Conservation (phyloP, 148 eudicot genomes). For the Suaeda aralocaspica region DNA sequence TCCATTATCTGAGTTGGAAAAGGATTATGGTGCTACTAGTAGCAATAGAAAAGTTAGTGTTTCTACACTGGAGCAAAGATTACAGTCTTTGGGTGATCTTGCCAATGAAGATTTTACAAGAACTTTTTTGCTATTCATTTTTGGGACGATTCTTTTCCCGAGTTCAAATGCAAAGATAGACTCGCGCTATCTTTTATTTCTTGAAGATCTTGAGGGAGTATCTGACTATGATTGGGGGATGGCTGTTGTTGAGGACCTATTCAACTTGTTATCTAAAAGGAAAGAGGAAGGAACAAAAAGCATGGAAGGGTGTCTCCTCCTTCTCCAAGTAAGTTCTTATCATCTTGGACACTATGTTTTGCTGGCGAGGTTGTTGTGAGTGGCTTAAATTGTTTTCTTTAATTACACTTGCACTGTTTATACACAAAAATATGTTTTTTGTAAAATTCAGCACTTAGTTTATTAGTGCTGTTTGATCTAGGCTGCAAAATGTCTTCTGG, state of each 20-base stretch:
- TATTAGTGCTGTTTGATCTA: not conserved
- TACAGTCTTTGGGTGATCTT: conserved; percentile 41
- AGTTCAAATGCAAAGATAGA: conserved; percentile 52
- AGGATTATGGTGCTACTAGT: conserved; percentile 47
- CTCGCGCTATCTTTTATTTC: conserved; percentile 50
- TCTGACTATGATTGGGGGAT: conserved; percentile 54
- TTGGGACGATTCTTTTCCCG: conserved; percentile 56
- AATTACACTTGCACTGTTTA: not conserved
- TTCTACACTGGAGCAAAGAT: conserved; percentile 38
- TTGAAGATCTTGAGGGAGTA: conserved; percentile 39
- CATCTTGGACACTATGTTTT: not conserved
- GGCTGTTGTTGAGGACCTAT: conserved; percentile 52
- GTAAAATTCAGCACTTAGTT: not conserved
- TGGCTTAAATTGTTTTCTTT: not conserved
- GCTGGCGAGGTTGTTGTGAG: too few relatives aligned
- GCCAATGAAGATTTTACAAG: conserved; percentile 48
- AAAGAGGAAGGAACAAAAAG: conserved; percentile 37
- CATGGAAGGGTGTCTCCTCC: conserved; percentile 64
- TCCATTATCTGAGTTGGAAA: conserved; percentile 41
- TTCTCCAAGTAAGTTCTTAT: conserved; percentile 63
- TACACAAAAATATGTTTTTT: not conserved
- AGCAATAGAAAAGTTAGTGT: conserved; percentile 37
- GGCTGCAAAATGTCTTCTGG: not conserved
- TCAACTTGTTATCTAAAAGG: conserved; percentile 35
- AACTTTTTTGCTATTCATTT: conserved; percentile 43